These are phyloP conservation scores for Eucalyptus sp. DNA, from an alignment of 345 rosid species.

Conservation along the genomic window DNA sequence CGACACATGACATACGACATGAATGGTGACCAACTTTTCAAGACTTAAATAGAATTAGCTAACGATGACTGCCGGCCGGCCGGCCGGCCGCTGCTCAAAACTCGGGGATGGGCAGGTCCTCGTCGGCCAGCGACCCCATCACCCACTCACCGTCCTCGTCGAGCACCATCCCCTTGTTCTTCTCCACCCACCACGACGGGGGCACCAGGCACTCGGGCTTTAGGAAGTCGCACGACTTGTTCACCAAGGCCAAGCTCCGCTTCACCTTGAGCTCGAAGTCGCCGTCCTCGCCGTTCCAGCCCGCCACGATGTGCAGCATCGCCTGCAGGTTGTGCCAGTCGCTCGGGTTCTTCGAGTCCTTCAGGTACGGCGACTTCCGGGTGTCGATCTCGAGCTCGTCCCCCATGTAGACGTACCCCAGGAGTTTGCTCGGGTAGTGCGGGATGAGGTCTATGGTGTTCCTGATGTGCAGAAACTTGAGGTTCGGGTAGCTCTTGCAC, in stretches of 20 bases:
- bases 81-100: not conserved
- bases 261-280: constrained; percentile 59
- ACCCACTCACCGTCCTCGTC: constrained; percentile 58
- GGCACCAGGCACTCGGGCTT: constrained; percentile 71
- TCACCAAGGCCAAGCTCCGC: constrained; percentile 80
- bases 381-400: constrained; percentile 56
- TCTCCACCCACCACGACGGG: constrained; percentile 85
- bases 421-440: constrained; percentile 49
- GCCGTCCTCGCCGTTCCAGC: constrained; percentile 64
- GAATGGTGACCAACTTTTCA: not conserved
- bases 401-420: constrained; percentile 44
- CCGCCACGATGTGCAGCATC: constrained; percentile 69
- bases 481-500: constrained; percentile 23
- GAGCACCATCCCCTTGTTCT: constrained; percentile 66
- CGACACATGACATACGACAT: not conserved
- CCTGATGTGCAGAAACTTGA: constrained; percentile 47
- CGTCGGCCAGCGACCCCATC: constrained; percentile 33
- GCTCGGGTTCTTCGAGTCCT: constrained; percentile 56
- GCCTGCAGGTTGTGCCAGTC: constrained; percentile 96
- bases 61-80: not conserved
- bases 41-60: not conserved
- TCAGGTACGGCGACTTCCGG: constrained; percentile 53
- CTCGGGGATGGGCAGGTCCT: constrained; percentile 60
- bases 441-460: constrained; percentile 65
- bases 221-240: constrained; percentile 56